Conservation (phyloP, 306 rosid genomes). For the Sicyos baderoa region DNA sequence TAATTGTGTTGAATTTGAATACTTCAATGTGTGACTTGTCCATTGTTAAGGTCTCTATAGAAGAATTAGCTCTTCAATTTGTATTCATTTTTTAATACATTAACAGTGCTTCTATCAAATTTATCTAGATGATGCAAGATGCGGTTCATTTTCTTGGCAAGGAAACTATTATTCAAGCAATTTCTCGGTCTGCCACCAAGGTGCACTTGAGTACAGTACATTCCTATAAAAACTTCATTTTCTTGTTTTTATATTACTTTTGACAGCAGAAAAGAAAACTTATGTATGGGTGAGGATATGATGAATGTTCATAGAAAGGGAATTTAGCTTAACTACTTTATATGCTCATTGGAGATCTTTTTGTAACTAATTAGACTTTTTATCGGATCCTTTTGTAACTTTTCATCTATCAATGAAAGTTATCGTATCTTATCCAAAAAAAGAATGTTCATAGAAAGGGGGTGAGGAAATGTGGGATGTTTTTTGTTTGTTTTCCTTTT, state of each 20-base stretch:
- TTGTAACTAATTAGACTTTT: no score
- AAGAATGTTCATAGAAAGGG: no score
- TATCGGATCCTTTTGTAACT: no score
- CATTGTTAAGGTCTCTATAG: neutral
- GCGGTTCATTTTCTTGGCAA: constrained; percentile 92
- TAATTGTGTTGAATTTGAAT: constrained; percentile 1
- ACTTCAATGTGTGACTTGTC: neutral
- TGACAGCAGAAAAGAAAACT: neutral
- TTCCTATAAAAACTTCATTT: neutral
- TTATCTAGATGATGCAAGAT: constrained; percentile 80
- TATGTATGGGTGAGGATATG: neutral
- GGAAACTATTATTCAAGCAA: constrained; percentile 91
- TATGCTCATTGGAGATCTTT: no score
- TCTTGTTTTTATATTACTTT: neutral
- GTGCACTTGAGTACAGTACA: constrained; percentile 29
- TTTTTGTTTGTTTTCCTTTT: no score
- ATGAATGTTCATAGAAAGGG: no score
- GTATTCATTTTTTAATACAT: neutral
- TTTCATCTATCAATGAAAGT: no score
- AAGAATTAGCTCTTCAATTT: neutral
- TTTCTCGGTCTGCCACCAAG: constrained; percentile 96
- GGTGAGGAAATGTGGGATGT: no score
- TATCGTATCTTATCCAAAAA: no score
- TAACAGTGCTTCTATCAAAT: neutral
- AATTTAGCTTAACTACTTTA: no score